phyloP scores from a whole-genome alignment of 768 basidiomycete species.

The Mycena belliarum region DNA sequence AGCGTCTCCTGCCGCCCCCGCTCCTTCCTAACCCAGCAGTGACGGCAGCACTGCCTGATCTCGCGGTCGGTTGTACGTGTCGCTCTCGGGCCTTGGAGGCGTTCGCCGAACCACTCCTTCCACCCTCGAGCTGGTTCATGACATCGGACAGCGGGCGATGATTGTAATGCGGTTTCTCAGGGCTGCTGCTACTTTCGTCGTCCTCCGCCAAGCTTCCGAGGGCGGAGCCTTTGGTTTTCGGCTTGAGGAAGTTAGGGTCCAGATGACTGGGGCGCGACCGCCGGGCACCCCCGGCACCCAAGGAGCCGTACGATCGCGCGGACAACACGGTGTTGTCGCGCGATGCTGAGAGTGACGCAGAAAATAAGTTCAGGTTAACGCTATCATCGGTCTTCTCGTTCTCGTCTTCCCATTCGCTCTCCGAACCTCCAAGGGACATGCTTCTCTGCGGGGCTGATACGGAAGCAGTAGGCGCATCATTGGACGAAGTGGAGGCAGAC shows the following conservation, averaged over 20 bases:
- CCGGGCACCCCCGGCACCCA: constrained; percentile 36
- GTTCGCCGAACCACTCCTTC: constrained; percentile 23
- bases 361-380: constrained; percentile 54
- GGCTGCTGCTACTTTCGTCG: constrained; percentile 52
- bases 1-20: constrained; percentile 57
- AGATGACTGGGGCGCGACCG: constrained; percentile 67
- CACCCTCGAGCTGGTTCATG: constrained; percentile 50
- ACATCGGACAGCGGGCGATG: constrained; percentile 62
- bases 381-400: constrained; percentile 84
- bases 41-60: constrained; percentile 14
- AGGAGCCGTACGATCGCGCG: constrained; percentile 28
- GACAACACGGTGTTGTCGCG: constrained; percentile 26
- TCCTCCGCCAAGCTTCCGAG: constrained; percentile 72
- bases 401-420: constrained; percentile 91
- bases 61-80: constrained; percentile 32
- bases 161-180: constrained; percentile 30
- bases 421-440: constrained; percentile 61
- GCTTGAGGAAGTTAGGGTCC: constrained; percentile 69
- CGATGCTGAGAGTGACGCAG: constrained; percentile 43
- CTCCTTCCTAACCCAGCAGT: constrained; percentile 24
- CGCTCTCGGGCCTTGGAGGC: constrained; percentile 45
- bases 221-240: constrained; percentile 42
- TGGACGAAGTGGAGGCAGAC: constrained; percentile 24
- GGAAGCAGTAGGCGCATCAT: constrained; percentile 22
- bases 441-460: constrained; percentile 35